These are phyloP conservation scores for Penicillium crystallinum DNA, from an alignment of 495 filamentous ascomycete species.

Conservation along the genomic window DNA sequence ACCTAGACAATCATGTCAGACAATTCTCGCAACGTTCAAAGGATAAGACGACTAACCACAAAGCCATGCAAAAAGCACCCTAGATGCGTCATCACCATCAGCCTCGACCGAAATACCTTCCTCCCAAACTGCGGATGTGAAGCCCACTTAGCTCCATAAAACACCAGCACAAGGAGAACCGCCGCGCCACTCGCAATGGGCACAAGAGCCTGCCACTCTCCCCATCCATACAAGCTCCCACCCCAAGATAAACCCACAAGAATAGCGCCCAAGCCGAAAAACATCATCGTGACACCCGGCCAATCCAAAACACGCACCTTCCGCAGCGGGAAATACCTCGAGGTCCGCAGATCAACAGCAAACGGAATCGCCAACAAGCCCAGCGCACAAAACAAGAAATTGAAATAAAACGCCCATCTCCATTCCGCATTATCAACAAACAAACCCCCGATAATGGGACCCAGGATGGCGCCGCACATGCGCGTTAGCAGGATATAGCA, in stretches of 20 bases:
- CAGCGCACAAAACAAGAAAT: slow-evolving; percentile 36
- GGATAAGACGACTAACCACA: slow-evolving; percentile 36
- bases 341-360: slow-evolving; percentile 27
- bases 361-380: slow-evolving; percentile 34
- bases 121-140: slow-evolving; percentile 50
- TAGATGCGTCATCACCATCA: slow-evolving; percentile 35
- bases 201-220: slow-evolving; percentile 39
- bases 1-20: slow-evolving; percentile 19
- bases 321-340: slow-evolving; percentile 21
- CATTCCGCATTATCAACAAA: slow-evolving; percentile 33
- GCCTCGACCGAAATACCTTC: slow-evolving; percentile 43
- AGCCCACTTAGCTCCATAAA: slow-evolving; percentile 44
- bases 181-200: slow-evolving; percentile 50
- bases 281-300: slow-evolving; percentile 30
- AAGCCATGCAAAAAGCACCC: slow-evolving; percentile 49
- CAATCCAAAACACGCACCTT: slow-evolving; percentile 33
- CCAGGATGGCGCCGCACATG: slow-evolving; percentile 32
- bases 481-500: slow-evolving; percentile 34
- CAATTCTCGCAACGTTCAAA: not conserved
- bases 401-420: slow-evolving; percentile 43
- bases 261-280: slow-evolving; percentile 24
- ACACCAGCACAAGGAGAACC: slow-evolving; percentile 36
- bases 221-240: slow-evolving; percentile 31
- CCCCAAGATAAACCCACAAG: slow-evolving; percentile 36
- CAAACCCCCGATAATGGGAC: slow-evolving; percentile 34